These are phyloP conservation scores for Pestalotiopsis fici DNA, from an alignment of 2,329 filamentous ascomycete genomes.

Conservation along the genomic window DNA sequence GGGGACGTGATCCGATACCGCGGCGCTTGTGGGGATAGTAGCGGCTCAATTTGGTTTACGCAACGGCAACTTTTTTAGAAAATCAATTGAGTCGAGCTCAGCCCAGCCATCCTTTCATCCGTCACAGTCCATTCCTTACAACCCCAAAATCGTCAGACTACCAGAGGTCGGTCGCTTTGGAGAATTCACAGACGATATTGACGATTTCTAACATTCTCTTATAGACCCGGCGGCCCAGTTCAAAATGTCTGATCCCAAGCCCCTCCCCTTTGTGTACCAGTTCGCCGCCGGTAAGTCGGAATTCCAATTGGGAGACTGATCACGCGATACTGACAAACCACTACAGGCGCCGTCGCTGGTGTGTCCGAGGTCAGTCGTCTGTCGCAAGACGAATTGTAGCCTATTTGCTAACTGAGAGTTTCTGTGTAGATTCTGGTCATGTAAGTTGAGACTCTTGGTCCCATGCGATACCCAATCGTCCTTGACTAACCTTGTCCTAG, in stretches of 20 bases:
- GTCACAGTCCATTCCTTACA: not conserved
- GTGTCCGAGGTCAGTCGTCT: conserved; percentile 81
- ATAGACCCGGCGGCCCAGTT: conserved; percentile 10
- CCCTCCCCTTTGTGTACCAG: conserved; percentile 90
- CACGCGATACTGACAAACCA: conserved; percentile 25
- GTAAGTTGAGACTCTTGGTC: conserved; percentile 47
- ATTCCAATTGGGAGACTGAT: conserved; percentile 17
- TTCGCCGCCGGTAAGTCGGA: conserved; percentile 78
- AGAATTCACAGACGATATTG: not conserved
- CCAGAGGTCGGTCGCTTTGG: not conserved
- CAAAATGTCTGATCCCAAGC: conserved; percentile 68
- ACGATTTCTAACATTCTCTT: not conserved
- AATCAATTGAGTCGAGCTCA: conserved; percentile 5
- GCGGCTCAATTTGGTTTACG: conserved; percentile 1
- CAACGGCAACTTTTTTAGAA: not conserved
- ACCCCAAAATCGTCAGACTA: not conserved
- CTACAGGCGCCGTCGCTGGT: conserved; percentile 84
- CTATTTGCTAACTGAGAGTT: not conserved
- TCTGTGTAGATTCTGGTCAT: conserved; percentile 77
- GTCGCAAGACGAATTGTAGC: conserved; percentile 22
- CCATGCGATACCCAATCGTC: conserved; percentile 18
- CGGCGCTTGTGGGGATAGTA: conserved; percentile 1
- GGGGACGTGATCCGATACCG: conserved; percentile 5
- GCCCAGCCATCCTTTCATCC: not conserved
- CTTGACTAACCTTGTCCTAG: conserved; percentile 44